Evolutionary conservation across 495 filamentous ascomycete species (phyloP).

Genomic region (Neurospora sp.): DNA sequence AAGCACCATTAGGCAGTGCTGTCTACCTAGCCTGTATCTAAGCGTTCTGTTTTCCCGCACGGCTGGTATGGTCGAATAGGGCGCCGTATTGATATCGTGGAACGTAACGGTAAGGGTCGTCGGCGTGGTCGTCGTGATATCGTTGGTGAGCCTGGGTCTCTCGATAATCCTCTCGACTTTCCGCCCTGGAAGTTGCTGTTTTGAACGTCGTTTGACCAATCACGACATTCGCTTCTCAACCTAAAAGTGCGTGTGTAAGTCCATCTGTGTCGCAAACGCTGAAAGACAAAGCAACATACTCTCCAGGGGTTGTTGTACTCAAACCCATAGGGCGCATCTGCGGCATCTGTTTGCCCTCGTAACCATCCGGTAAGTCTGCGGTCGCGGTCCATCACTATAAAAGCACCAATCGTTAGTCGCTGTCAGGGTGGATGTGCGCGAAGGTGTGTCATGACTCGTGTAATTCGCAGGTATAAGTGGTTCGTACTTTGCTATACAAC

Average conservation of each 20-base stretch:
- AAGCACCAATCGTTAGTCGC: constrained; percentile 14
- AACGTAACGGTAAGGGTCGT: neutral
- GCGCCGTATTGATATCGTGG: neutral
- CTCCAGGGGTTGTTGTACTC: constrained; percentile 95
- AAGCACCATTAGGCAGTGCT: neutral
- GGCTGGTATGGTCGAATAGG: neutral
- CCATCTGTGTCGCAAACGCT: neutral
- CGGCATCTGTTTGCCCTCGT: constrained; percentile 77
- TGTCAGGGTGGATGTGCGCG: neutral
- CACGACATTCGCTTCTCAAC: constrained; percentile 40
- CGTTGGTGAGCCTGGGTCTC: neutral
- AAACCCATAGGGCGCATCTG: constrained; percentile 73
- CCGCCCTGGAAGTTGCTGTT: neutral
- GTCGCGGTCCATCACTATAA: constrained; percentile 93
- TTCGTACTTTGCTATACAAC: constrained; percentile 61
- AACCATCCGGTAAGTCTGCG: constrained; percentile 73
- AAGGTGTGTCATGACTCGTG: constrained; percentile 1
- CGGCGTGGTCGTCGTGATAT: neutral
- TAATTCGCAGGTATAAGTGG: constrained; percentile 5
- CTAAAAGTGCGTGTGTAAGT: constrained; percentile 21
- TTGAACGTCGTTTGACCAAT: constrained; percentile 6
- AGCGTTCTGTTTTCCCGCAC: neutral
- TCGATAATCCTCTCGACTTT: neutral
- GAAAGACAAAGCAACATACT: constrained; percentile 22
- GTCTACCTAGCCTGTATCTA: neutral